Conservation (phyloP, 2,329 filamentous ascomycete genomes). For the Colletotrichum sp. region DNA sequence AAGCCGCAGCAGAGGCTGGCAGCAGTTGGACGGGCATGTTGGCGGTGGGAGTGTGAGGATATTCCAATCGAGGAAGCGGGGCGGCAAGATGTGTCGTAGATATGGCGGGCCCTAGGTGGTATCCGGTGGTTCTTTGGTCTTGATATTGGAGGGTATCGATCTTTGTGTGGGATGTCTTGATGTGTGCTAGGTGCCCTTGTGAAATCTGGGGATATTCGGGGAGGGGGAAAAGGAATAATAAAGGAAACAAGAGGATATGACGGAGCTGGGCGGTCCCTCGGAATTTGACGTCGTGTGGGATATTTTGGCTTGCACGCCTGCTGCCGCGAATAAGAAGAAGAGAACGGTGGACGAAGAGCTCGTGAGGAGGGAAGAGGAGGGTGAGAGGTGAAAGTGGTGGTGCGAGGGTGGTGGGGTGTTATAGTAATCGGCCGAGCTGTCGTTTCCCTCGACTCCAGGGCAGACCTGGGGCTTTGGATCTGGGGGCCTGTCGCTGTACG, state of each 20-base stretch:
- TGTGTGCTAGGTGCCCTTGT: neutral
- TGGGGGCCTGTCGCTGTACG: neutral
- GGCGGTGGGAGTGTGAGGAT: slow-evolving; percentile 24
- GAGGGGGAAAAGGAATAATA: slow-evolving; percentile 42
- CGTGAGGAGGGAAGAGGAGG: slow-evolving; percentile 57
- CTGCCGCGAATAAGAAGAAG: slow-evolving; percentile 63
- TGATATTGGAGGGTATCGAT: neutral
- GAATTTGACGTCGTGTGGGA: slow-evolving; percentile 40
- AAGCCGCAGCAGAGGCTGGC: slow-evolving; percentile 93
- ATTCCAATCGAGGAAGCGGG: slow-evolving; percentile 12
- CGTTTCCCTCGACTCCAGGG: neutral
- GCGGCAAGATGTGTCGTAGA: slow-evolving; percentile 14
- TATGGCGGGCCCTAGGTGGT: neutral
- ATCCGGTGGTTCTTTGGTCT: neutral
- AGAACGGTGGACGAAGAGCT: slow-evolving; percentile 63
- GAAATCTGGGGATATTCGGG: slow-evolving; percentile 13
- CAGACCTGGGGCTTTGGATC: neutral
- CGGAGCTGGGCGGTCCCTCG: slow-evolving; percentile 60
- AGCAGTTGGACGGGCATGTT: slow-evolving; percentile 92
- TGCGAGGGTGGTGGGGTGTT: slow-evolving; percentile 57
- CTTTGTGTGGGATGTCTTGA: neutral
- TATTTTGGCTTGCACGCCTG: slow-evolving; percentile 63
- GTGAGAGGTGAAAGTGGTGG: slow-evolving; percentile 45
- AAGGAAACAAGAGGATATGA: slow-evolving; percentile 46
- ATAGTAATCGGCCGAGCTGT: slow-evolving; percentile 33